Base-by-base conservation (phyloP, 805 yeast species). In the Candida maesae region DNA sequence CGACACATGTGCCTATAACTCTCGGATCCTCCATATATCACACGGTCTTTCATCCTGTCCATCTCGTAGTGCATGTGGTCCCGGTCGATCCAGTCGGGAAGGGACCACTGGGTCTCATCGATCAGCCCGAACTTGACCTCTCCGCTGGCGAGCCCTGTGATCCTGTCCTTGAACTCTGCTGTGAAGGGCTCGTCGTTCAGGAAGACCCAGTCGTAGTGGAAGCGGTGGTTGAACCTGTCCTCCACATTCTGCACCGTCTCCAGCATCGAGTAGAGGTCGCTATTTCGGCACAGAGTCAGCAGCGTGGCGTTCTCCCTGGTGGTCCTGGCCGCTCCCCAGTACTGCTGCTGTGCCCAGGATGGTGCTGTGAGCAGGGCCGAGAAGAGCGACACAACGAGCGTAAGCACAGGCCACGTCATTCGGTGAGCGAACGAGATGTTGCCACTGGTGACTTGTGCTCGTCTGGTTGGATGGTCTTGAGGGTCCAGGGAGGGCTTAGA, bases 1-100 rank as follows among this genome's bases (percentile, higher is more conserved):
- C 96, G 76, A 64, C 95, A 88, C 95, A 89, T 85, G 65, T 85
- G 91, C 58, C 95, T 78, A 66, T 87, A 88, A 14, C 89, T 72
- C 47, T 75, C 80, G 12, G 82, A 71, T 42, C 71, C 83, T 40
- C 95, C 95, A 60, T 86, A 88, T 41, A 84, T 81, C 50, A 84
- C 75, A 3, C 69, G 31, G 11, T 43, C 50, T 23, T 46, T 49
- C 88, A 85, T 76, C 38, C 70, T 64, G 46, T 73, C 71, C 51
- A 95, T 74, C 28, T 76, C 72, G 19, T 63, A 54, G 1, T 77
- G 79, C 17, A 95, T 96, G 63, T 74, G 76, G 15, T 76, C 77
- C 61, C 70, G 73, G 62, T 89, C 95, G 39, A 91, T 78, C 74
- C 78, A 81, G 15, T 69, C 81, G 3, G 98, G 97, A 58, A 79